Evolutionary conservation across 345 rosid genomes (phyloP).

Genomic region (Garcia nutans): DNA sequence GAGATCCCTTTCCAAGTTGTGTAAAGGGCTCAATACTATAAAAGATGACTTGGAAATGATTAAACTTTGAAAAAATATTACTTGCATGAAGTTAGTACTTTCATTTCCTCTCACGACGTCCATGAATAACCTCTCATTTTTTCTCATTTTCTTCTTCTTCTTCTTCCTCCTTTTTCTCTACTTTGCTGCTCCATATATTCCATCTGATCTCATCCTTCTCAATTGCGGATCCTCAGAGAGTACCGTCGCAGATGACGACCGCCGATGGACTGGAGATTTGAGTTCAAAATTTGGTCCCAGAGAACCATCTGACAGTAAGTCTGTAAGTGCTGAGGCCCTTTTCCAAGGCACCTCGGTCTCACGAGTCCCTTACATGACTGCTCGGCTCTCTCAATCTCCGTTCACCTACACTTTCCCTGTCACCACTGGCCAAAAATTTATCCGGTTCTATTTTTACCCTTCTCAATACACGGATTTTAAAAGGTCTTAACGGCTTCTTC

Average conservation of each 20-base stretch:
- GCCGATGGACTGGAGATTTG: conserved; percentile 14
- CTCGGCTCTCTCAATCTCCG: conserved; percentile 26
- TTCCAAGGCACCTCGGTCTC: neutral
- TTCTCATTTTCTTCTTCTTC: too few relatives aligned
- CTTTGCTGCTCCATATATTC: neutral
- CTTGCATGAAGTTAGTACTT: too few relatives aligned
- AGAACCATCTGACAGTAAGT: neutral
- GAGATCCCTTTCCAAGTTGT: too few relatives aligned
- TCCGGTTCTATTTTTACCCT: conserved; percentile 35
- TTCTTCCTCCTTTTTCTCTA: too few relatives aligned
- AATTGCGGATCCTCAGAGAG: conserved; percentile 12
- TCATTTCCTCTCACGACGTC: neutral
- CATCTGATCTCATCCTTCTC: conserved; percentile 11
- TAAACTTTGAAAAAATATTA: neutral
- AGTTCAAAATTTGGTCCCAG: conserved; percentile 5
- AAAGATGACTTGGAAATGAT: conserved; percentile 37
- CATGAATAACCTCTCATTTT: too few relatives aligned
- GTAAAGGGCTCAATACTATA: conserved; percentile 7
- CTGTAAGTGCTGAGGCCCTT: neutral
- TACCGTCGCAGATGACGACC: neutral
- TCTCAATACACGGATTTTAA: conserved; percentile 14
- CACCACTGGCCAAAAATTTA: conserved; percentile 23
- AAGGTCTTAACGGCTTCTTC: conserved; percentile 2
- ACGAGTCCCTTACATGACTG: conserved; percentile 25
- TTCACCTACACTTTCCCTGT: conserved; percentile 25